Evolutionary conservation across 1,284 basidiomycete species (phyloP), one percentile per base, ranked within the genome.

Genomic region (Cerrena zonata): DNA sequence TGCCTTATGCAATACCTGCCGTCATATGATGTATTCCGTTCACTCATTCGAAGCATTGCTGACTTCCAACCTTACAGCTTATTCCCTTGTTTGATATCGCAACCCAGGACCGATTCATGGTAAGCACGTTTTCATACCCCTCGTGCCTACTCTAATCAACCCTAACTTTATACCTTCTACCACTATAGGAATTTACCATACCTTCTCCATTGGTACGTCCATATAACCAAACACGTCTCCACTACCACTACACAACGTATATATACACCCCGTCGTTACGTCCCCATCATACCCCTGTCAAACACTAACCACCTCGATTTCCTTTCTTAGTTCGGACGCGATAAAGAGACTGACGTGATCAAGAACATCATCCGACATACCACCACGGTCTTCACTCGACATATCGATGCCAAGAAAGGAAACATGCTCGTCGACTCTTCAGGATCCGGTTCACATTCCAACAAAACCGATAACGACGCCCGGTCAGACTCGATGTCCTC

Each of bases 11-110:
- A n/a, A n/a, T n/a, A n/a, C n/a, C n/a, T n/a, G n/a, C n/a, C 34
- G 7, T 30, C 22, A 5, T 37, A 12, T 46, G 7, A 43, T 49
- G 24, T 19, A 13, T 18, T 25, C 22, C 39, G 19, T 19, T 53
- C 25, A 41, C 36, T 49, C 46, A 15, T 49, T 54, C 25, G 50
- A 24, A 13, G 45, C 3, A 34, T n/a, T 7, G 7, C 21, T 45
- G 15, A 45, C 24, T 25, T 18, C 22, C 30, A 15, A 34, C 36
- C 19, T 54, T 25, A 13, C 54, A 85, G 80, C 77, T 86, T 46
- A 85, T 87, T 53, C 78, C 83, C 0, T 64, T 65, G 15, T 87
- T 87, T 55, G 79, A 83, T 38, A 83, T 86, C 54, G 80, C 78
- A 1, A 60, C 60, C 30, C 74, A 83, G 55, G 84, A 87, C 60